Evolutionary conservation across 805 yeast species (phyloP).

Genomic region (Saccharomycopsis malanga): DNA sequence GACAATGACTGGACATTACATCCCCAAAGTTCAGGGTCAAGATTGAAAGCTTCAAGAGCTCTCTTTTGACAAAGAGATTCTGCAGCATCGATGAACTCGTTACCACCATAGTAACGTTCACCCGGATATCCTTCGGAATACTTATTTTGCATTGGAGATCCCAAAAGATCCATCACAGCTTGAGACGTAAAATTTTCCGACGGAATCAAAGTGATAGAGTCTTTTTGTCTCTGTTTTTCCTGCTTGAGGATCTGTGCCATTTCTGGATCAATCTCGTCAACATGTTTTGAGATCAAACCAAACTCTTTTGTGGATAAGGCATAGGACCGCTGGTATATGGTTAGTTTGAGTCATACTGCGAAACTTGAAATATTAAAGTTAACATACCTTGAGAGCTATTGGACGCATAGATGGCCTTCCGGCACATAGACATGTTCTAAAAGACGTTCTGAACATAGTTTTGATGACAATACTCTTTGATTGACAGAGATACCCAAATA

Average conservation of each 20-base stretch:
- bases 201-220: constrained; percentile 90
- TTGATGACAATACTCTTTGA: no score
- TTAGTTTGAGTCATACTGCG: background rate
- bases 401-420: background rate
- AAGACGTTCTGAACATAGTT: constrained; percentile 8
- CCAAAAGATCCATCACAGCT: constrained; percentile 92
- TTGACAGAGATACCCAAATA: no score
- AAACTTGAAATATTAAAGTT: background rate
- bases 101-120: constrained; percentile 98
- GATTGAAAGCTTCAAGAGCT: constrained; percentile 82
- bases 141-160: constrained; percentile 97
- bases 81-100: constrained; percentile 91
- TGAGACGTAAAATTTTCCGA: constrained; percentile 96
- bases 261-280: constrained; percentile 68
- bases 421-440: background rate
- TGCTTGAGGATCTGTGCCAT: constrained; percentile 64
- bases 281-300: constrained; percentile 28
- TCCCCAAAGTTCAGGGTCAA: constrained; percentile 86
- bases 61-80: constrained; percentile 90
- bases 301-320: constrained; percentile 18
- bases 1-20: constrained; percentile 95
- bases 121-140: constrained; percentile 99
- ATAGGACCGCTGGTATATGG: constrained; percentile 16
- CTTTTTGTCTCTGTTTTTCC: constrained; percentile 88
- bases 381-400: background rate